Evolutionary conservation across 306 rosid genomes (phyloP).

Genomic region (Mucuna pruriens): DNA sequence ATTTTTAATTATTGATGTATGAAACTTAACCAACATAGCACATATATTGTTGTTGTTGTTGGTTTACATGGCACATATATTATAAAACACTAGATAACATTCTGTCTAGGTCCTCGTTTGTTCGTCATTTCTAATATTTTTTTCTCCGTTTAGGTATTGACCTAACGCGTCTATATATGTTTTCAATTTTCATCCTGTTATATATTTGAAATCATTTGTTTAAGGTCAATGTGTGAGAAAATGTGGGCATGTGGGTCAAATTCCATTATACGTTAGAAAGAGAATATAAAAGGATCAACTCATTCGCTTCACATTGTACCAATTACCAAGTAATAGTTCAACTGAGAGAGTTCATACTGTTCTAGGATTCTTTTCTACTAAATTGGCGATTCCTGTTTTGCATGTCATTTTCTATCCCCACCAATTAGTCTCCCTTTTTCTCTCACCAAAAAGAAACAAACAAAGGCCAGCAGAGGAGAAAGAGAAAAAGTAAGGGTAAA

Average conservation of each 20-base stretch:
- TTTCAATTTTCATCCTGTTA: constrained; percentile 51
- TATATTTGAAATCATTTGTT: constrained; percentile 43
- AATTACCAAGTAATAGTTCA: constrained; percentile 32
- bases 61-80: constrained; percentile 30
- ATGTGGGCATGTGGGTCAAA: constrained; percentile 53
- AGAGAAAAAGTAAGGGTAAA: constrained; percentile 38
- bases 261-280: constrained; percentile 39
- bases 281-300: constrained; percentile 14
- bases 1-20: constrained; percentile 37
- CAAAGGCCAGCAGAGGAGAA: constrained; percentile 48
- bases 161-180: constrained; percentile 47
- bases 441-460: constrained; percentile 61
- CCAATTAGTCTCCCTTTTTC: constrained; percentile 60
- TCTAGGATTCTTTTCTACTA: constrained; percentile 66
- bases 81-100: constrained; percentile 40
- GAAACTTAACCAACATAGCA: constrained; percentile 43
- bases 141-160: constrained; percentile 84
- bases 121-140: constrained; percentile 34
- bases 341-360: constrained; percentile 41
- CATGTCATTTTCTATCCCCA: constrained; percentile 75
- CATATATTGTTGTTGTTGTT: not conserved
- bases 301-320: constrained; percentile 43
- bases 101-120: constrained; percentile 41
- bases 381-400: constrained; percentile 46
- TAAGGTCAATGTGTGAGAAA: constrained; percentile 61